phyloP scores from a whole-genome alignment of 2,329 filamentous ascomycete genomes.

The Colletotrichum somersetense region DNA sequence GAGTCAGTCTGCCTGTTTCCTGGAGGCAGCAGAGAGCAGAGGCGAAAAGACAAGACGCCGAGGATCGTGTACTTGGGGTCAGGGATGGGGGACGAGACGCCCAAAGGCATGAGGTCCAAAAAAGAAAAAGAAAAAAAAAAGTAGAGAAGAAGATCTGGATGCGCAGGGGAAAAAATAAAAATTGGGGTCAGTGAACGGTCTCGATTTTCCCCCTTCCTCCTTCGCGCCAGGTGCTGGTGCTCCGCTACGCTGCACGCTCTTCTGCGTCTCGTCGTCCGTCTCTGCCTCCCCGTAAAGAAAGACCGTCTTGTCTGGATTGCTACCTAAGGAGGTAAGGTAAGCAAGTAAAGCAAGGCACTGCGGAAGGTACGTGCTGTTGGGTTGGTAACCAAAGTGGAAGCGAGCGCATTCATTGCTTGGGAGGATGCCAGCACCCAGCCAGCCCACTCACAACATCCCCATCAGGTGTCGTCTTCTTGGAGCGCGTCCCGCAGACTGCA shows the following conservation, averaged over 20 bases:
- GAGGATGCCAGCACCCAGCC: not conserved
- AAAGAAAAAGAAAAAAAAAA: slow-evolving; percentile 32
- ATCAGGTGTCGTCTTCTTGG: not conserved
- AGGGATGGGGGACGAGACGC: slow-evolving; percentile 39
- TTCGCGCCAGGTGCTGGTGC: slow-evolving; percentile 7
- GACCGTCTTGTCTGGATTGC: not conserved
- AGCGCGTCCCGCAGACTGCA: not conserved
- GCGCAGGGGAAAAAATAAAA: slow-evolving; percentile 32
- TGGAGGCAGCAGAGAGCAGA: slow-evolving; percentile 1
- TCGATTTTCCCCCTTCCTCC: slow-evolving; percentile 11
- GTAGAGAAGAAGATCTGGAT: slow-evolving; percentile 33
- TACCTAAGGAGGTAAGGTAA: not conserved
- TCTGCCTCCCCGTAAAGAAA: not conserved
- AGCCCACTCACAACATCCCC: not conserved
- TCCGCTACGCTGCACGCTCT: not conserved
- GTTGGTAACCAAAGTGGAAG: not conserved
- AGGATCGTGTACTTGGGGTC: slow-evolving; percentile 30
- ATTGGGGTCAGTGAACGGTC: slow-evolving; percentile 35
- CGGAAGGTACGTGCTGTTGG: not conserved
- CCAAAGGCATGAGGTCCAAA: slow-evolving; percentile 36
- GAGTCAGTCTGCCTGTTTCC: not conserved
- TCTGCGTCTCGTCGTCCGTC: slow-evolving; percentile 1
- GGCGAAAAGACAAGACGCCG: slow-evolving; percentile 17
- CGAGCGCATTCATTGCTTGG: not conserved
- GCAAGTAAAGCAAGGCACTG: not conserved